These are phyloP conservation scores for Guadua angustifolia DNA, from an alignment of 176 grass and related monocot species.

Conservation along the genomic window DNA sequence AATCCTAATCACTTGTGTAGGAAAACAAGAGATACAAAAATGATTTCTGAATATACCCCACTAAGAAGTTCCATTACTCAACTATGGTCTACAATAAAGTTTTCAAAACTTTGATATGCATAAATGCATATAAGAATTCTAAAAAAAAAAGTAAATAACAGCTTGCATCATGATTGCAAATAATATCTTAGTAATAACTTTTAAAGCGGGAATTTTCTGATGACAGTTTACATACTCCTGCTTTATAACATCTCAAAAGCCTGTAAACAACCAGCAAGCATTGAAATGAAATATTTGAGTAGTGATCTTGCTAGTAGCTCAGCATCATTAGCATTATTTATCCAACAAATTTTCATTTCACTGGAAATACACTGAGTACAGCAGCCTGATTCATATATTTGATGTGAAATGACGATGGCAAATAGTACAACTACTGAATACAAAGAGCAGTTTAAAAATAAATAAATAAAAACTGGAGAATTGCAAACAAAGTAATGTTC, in stretches of 20 bases:
- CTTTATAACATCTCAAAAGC: not conserved
- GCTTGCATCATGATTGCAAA: not conserved
- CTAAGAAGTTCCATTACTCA: not conserved
- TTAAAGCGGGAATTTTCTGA: not conserved
- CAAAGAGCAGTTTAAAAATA: constrained; percentile 22
- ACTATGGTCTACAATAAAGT: not conserved
- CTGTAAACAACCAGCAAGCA: not conserved
- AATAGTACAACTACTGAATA: constrained; percentile 10
- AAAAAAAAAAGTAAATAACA: not conserved
- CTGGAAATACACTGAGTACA: not conserved
- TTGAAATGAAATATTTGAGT: not conserved
- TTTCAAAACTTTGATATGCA: not conserved
- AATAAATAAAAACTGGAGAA: not conserved
- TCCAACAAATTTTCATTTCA: not conserved
- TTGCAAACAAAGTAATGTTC: constrained; percentile 2
- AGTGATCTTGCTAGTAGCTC: not conserved
- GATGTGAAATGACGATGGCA: constrained; percentile 20
- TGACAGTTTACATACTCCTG: not conserved
- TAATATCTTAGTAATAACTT: not conserved
- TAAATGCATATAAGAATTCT: not conserved
- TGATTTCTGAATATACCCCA: not conserved
- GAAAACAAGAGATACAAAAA: constrained; percentile 19
- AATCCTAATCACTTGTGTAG: not conserved
- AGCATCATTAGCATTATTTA: not conserved
- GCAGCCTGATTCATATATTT: constrained; percentile 22